Evolutionary conservation across 345 rosid species (phyloP).

Genomic region (Aquilaria yunnanensis): DNA sequence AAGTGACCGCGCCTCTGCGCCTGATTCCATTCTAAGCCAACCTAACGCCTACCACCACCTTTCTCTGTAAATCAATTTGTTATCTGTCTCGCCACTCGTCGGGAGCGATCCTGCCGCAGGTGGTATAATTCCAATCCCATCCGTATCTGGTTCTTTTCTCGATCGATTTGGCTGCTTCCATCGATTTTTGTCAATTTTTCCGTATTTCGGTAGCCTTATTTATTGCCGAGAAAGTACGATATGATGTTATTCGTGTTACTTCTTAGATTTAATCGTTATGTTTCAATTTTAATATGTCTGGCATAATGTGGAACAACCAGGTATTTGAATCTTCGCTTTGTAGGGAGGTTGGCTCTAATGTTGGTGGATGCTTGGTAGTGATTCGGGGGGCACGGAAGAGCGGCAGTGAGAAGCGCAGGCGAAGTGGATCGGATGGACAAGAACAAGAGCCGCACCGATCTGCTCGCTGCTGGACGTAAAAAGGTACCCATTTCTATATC

Average conservation of each 20-base stretch:
- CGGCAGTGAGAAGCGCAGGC: slow-evolving; percentile 20
- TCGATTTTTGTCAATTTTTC: too few species aligned
- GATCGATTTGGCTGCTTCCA: too few species aligned
- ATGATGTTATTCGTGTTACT: too few species aligned
- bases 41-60: neutral
- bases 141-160: neutral
- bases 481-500: slow-evolving; percentile 37
- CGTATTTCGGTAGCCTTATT: neutral
- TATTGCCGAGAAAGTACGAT: neutral
- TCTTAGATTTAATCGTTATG: too few species aligned
- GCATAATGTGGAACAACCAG: too few species aligned
- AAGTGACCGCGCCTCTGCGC: slow-evolving; percentile 6
- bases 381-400: slow-evolving; percentile 10
- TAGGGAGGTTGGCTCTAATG: slow-evolving; percentile 26
- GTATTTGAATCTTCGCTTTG: neutral
- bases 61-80: too few species aligned
- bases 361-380: slow-evolving; percentile 27
- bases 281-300: too few species aligned
- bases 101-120: too few species aligned
- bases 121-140: too few species aligned
- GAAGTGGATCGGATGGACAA: slow-evolving; percentile 69
- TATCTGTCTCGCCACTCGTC: too few species aligned
- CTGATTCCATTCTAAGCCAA: neutral
- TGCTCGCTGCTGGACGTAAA: slow-evolving; percentile 91
- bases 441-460: slow-evolving; percentile 81